Evolutionary conservation across 2,329 filamentous ascomycete genomes (phyloP), one percentile per base, ranked within the genome.

Genomic region (Daldinia sp.): DNA sequence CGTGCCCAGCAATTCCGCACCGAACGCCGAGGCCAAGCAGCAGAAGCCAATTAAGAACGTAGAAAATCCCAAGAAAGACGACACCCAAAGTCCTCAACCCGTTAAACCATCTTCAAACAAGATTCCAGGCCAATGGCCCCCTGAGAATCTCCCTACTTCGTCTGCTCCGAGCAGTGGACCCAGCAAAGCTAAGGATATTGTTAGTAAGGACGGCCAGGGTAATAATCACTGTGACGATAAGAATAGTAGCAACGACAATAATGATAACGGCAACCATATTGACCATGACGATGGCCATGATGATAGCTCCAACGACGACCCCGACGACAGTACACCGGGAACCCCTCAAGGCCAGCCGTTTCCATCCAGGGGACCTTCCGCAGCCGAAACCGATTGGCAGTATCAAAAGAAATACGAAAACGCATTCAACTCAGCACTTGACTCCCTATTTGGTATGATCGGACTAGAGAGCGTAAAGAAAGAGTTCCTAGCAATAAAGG

Each of bases 381-480:
- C 47, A 27, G 53, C 61, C 11, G 66, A 76, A 34, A 67, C 72
- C 7, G 83, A 87, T 23, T 88, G 85, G 87, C 73, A 86, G 17
- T 75, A 78, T 13, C 83, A 85, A 62, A 88, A 88, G 59, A 61
- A 75, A 1, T 73, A 76, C 13, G 79, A 84, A 47, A 77, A 77
- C n/a, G 79, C 80, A 0, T 67, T 69, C 3, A 88, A 84, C 55
- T 68, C 75, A 8, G 77, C 80, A 0, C 73, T 89, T 0, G 86
- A 89, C 64, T 68, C 75, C 0, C 70, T 90, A 4, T 87, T 89
- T 81, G 72, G 74, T 0, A 85, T 89, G 83, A 83, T 85, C 50
- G 86, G 87, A 2, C 76, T 90, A 0, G 86, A 89, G 67, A 74
- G 80, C 1, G 85, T 89, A 15, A 90, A 90, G 68, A 67, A 78